These are phyloP conservation scores for Kodamaea sp. DNA, from an alignment of 1,139 yeast genomes.

Conservation along the genomic window DNA sequence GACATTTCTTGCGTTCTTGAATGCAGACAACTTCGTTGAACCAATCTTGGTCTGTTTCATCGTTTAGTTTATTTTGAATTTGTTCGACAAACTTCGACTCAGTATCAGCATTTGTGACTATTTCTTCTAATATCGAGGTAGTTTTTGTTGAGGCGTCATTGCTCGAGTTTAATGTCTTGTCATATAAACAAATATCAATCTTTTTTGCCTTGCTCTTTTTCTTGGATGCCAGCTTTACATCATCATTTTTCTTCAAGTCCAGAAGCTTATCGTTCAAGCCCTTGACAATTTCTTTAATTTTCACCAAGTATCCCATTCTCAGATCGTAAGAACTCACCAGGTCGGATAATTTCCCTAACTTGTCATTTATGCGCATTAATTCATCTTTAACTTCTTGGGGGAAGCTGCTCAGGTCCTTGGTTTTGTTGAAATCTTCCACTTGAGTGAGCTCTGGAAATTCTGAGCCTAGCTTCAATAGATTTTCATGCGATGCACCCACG, in stretches of 20 bases:
- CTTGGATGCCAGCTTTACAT: constrained; percentile 19
- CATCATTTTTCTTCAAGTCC: constrained; percentile 11
- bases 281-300: constrained; percentile 38
- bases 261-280: constrained; percentile 37
- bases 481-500: constrained; percentile 13
- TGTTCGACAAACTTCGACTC: constrained; percentile 15
- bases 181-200: constrained; percentile 36
- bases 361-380: constrained; percentile 20
- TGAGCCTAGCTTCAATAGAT: constrained; percentile 28
- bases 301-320: constrained; percentile 25
- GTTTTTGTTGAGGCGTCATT: not conserved
- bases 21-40: constrained; percentile 45
- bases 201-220: constrained; percentile 23
- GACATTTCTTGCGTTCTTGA: constrained; percentile 66
- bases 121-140: constrained; percentile 5
- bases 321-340: constrained; percentile 20
- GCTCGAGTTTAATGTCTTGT: constrained; percentile 19
- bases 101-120: constrained; percentile 1
- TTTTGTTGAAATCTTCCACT: constrained; percentile 29
- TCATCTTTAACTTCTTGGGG: constrained; percentile 31
- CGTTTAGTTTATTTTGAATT: constrained; percentile 17
- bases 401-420: constrained; percentile 33
- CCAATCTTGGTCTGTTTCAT: constrained; percentile 22
- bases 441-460: constrained; percentile 43
- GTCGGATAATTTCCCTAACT: constrained; percentile 22